Base-by-base conservation (phyloP, 1,139 yeast genomes). In the Debaryomycetaceae sp. region DNA sequence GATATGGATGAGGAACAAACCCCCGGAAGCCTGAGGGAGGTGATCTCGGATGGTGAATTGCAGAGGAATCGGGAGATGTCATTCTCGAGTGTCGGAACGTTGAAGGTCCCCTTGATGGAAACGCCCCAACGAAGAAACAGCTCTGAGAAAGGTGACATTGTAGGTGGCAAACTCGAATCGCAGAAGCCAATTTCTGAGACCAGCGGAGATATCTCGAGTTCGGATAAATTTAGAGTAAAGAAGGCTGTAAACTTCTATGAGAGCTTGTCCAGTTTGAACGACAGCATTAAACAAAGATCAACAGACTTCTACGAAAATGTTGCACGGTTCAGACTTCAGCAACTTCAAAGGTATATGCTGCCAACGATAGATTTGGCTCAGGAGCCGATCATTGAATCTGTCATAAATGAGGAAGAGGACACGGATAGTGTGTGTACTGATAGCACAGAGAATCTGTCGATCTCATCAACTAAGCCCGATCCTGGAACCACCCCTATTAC, bases 1-100 rank as follows among this genome's bases (percentile, higher is more conserved):
- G 78, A 72, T 42, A 49, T 66, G 40, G 74, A 66, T 39, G 76
- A 67, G 34, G 76, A 70, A 35, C 60, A 62, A 39, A 59, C 68
- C 6, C 59, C 64, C 9, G 56, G 62, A 6, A 57, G 59, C 44
- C 58, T 3, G 42, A 43, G 37, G 40, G 34, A 6, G 34, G 14
- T 38, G 31, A 37, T 20, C 36, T 38, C 7, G 11, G 17, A 20
- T 31, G 35, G 36, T 17, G 24, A 24, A 17, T 37, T 33, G 24
- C 31, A 24, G 8, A 27, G 24, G 24, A 40, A 36, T 20, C 39
- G 34, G 17, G 49, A 42, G 22, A 45, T 44, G 34, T 23, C 38
- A 7, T 48, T 48, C 6, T 44, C 56, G 1, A 54, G 60, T 41
- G 47, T 57, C 13, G 56, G 54, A 5, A 58, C 58, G 8, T 51